A percentile compares a stretch with the other conserved stretches of the same genome.
Evolutionary conservation across 176 grass and related monocot species (phyloP).

Genomic region (Cocos nucifera): DNA sequence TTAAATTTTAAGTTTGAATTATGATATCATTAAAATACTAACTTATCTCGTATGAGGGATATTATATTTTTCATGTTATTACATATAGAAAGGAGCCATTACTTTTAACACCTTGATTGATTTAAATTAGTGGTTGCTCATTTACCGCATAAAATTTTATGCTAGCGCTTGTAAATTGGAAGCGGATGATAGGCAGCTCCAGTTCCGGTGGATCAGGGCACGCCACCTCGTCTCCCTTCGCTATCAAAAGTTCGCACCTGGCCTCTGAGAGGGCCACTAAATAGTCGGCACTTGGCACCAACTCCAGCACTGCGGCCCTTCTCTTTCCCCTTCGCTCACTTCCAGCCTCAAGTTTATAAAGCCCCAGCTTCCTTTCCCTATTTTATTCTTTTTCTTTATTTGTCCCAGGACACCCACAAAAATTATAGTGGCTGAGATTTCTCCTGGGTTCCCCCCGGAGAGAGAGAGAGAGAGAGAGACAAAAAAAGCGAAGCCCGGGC

Average conservation of each 20-base stretch:
- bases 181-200: too few relatives aligned
- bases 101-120: too few relatives aligned
- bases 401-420: constrained; percentile 34
- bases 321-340: background rate
- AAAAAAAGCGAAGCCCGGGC: background rate
- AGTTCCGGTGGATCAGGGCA: background rate
- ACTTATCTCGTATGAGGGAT: too few relatives aligned
- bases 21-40: too few relatives aligned
- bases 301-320: background rate
- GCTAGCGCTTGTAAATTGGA: background rate
- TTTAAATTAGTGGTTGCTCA: background rate
- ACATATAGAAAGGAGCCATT: too few relatives aligned
- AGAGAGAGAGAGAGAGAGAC: too few relatives aligned
- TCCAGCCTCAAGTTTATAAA: background rate
- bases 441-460: constrained; percentile 13
- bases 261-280: background rate
- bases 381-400: background rate
- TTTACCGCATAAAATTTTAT: background rate
- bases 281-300: background rate
- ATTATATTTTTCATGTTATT: too few relatives aligned
- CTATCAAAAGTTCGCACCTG: background rate
- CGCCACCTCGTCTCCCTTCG: too few relatives aligned
- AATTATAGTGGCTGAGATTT: constrained; percentile 92
- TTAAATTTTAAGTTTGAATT: too few relatives aligned
- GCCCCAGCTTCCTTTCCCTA: too few relatives aligned